Evolutionary conservation across 805 yeast genomes (phyloP).

Genomic region (Ogataea pignaliae): DNA sequence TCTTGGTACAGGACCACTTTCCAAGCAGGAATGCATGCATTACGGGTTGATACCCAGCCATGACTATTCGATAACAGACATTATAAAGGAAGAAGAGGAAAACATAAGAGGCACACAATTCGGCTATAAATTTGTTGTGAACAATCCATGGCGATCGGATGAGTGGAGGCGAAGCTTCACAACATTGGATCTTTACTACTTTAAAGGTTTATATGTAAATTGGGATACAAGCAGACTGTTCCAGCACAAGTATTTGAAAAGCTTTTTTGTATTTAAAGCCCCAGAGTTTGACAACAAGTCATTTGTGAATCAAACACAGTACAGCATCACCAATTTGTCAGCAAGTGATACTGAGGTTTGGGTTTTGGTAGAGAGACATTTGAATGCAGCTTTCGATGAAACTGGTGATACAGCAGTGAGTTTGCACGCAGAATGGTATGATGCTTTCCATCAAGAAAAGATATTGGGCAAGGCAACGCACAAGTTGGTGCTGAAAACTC

Average conservation of each 20-base stretch:
- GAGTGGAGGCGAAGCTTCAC: conserved; percentile 19
- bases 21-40: conserved; percentile 30
- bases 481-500: conserved; percentile 12
- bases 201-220: conserved; percentile 55
- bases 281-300: conserved; percentile 24
- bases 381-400: conserved; percentile 17
- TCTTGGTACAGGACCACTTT: conserved; percentile 58
- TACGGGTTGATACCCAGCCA: conserved; percentile 51
- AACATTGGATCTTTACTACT: conserved; percentile 34
- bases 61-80: conserved; percentile 61
- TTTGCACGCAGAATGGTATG: conserved; percentile 15
- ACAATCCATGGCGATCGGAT: conserved; percentile 42
- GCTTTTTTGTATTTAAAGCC: conserved; percentile 25
- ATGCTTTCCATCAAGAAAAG: conserved; percentile 30
- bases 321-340: conserved; percentile 32
- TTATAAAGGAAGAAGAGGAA: conserved; percentile 18
- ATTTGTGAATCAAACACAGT: conserved; percentile 30
- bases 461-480: conserved; percentile 17
- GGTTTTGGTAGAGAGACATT: conserved; percentile 48
- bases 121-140: conserved; percentile 26
- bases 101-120: conserved; percentile 4
- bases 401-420: conserved; percentile 4
- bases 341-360: conserved; percentile 32
- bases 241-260: conserved; percentile 11
- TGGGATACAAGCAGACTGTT: conserved; percentile 45